Base-by-base conservation (phyloP, 2,329 filamentous ascomycete genomes). In the Decorospora gaudefroyi region DNA sequence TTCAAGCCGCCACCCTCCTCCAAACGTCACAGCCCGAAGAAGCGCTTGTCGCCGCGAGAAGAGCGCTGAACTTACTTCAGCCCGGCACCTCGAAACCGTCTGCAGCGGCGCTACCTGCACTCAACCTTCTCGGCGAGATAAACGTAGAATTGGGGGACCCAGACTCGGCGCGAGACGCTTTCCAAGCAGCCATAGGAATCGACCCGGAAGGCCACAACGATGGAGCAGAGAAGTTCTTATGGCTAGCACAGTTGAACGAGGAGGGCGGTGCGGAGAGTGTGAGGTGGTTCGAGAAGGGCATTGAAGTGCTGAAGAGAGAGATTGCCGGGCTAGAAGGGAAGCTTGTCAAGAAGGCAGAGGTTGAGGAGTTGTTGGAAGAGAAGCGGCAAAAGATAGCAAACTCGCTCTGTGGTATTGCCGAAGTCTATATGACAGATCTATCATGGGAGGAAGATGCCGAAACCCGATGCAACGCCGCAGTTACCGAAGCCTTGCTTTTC, bases 361-460 rank as follows among this genome's bases (percentile, higher is more conserved):
- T 72, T 26, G 54, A 65, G 21, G 63, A 61, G 9, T 61, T 66
- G 43, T 46, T 76, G 23, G 80, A 85, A 18, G 88, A 90, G 70
- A 88, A 89, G 76, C 86, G 86, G 68, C 78, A 79, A 55, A 93
- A 93, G 72, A 78, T 97, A 23, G 89, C 90, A 2, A 90, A 90
- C 59, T 89, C 91, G n/a, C 79, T 99, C 23, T 99, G 95, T 72
- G 90, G 88, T 18, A 89, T 97, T 49, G 85, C 89, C 5, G 93
- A 99, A 74, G 90, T 99, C 35, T 99, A 96, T 77, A 99, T 99
- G 93, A 99, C 93, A 8, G 93, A 99, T 74, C 75, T 97, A 60
- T 93, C 88, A 62, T 85, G 80, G 89, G 91, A 96, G 72, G 83
- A 85, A 38, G 90, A 96, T 65, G 93, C 92, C 4, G 93, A 99